Base-by-base conservation (phyloP, 352 stramenopile species). In the Phytophthora multivora region DNA sequence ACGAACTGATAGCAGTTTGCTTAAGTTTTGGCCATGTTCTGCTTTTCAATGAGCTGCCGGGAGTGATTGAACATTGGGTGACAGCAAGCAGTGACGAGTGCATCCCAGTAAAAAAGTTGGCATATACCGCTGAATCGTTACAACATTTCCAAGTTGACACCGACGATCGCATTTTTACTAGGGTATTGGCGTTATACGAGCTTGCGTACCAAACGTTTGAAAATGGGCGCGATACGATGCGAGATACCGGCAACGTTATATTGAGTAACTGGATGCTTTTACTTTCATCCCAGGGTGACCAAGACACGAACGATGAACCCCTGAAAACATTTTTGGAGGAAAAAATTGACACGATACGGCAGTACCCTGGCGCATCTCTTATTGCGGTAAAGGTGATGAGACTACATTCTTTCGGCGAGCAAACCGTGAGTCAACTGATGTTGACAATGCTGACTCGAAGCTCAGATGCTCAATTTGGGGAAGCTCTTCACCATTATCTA, bases 181-280 rank as follows among this genome's bases (percentile, higher is more conserved):
- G 12, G 43, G 59, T 51, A 28, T 63, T 73, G 47, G 18, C 30
- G n/a, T 50, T 43, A 1, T 82, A 79, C 55, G 38, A 70, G 4
- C 43, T 58, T 13, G 60, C 63, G 7, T 69, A 71, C 50, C 49
- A 56, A 26, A 55, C 41, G 12, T 60, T 64, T 56, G 31, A 63
- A 63, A 52, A 49, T 2, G 31, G 38, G 2, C 55, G 43, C 13
- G 16, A 43, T 47, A 33, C 19, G 19, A 26, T 41, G 13, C 51
- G 39, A 40, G 53, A 75, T 30, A 25, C 36, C 19, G 66, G 66
- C 1, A 59, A 66, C 42, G 50, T 63, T 21, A 63, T 82, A 38
- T 43, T 79, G 30, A 73, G 36, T 25, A 82, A 82, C 40, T 82
- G 73, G 73, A 74, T 79, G 46, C 54, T 79, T 39, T n/a, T 77